A percentile compares a stretch with the other conserved stretches of the same genome.
These are phyloP conservation scores for Nemania abortiva DNA, from an alignment of 2,329 filamentous ascomycete species.

Conservation along the genomic window DNA sequence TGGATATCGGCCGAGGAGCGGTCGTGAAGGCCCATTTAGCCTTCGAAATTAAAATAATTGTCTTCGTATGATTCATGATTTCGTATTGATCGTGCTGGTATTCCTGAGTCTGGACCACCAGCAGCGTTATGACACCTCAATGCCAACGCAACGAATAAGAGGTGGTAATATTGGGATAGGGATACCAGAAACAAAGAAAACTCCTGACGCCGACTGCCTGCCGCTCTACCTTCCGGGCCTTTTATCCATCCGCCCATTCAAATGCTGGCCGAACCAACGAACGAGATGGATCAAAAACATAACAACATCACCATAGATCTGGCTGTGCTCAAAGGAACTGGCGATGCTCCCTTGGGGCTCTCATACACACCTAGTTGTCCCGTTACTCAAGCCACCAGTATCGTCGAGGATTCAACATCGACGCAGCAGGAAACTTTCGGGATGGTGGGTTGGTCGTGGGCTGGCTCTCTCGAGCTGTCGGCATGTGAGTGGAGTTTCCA, in stretches of 20 bases:
- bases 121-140: not conserved
- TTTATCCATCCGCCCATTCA: slow-evolving; percentile 27
- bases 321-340: not conserved
- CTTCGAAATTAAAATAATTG: slow-evolving; percentile 2
- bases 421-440: slow-evolving; percentile 5
- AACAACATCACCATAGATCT: slow-evolving; percentile 12
- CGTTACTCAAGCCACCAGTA: slow-evolving; percentile 20
- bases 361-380: not conserved
- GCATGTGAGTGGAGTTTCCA: not conserved
- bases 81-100: slow-evolving; percentile 12
- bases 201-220: slow-evolving; percentile 11
- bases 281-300: slow-evolving; percentile 22
- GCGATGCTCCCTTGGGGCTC: not conserved
- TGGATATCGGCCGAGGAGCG: not conserved
- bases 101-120: not conserved
- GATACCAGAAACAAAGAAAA: slow-evolving; percentile 29
- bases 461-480: not conserved
- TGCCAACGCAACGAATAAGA: not conserved
- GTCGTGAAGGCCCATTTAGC: not conserved
- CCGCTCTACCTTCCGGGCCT: slow-evolving; percentile 3
- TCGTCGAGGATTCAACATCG: not conserved
- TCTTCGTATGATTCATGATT: slow-evolving; percentile 30
- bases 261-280: slow-evolving; percentile 18
- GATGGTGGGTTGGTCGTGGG: not conserved
- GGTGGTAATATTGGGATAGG: slow-evolving; percentile 14